phyloP scores from a whole-genome alignment of 169 alveolate genomes.

The Eimeria sp. region DNA sequence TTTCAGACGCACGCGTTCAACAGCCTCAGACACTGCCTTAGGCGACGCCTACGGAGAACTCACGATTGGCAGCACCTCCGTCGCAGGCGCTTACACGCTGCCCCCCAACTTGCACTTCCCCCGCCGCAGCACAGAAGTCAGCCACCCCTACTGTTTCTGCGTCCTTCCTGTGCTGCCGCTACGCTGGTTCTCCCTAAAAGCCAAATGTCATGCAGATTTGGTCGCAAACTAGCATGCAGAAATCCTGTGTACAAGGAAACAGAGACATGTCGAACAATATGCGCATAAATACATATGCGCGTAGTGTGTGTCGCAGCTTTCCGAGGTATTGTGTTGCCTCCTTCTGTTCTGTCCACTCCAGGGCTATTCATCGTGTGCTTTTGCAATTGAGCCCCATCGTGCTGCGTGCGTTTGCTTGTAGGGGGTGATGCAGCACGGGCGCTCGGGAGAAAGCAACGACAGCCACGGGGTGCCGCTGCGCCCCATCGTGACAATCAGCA shows the following conservation, averaged over 20 bases:
- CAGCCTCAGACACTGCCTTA: slow-evolving; percentile 88
- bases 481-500: neutral
- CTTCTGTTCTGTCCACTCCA: neutral
- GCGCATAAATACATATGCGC: too few relatives aligned
- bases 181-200: too few relatives aligned
- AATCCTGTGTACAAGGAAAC: neutral
- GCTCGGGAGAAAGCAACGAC: neutral
- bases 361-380: neutral
- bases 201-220: too few relatives aligned
- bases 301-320: too few relatives aligned
- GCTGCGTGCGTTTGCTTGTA: neutral
- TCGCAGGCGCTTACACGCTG: slow-evolving; percentile 81
- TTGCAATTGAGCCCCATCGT: neutral
- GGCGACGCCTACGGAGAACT: slow-evolving; percentile 88
- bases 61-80: slow-evolving; percentile 81
- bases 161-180: too few relatives aligned
- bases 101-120: slow-evolving; percentile 82
- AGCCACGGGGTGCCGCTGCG: slow-evolving; percentile 1
- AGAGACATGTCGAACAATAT: too few relatives aligned
- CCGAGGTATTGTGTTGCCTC: neutral
- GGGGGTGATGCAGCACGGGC: neutral
- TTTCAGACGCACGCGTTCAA: slow-evolving; percentile 87
- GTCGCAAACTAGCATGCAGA: too few relatives aligned
- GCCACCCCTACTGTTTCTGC: neutral
- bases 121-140: slow-evolving; percentile 68